Percentiles rank a stretch among this genome's conserved stretches.
Conservation (phyloP, 2,329 filamentous ascomycete species). For the Verticillium nubilum region DNA sequence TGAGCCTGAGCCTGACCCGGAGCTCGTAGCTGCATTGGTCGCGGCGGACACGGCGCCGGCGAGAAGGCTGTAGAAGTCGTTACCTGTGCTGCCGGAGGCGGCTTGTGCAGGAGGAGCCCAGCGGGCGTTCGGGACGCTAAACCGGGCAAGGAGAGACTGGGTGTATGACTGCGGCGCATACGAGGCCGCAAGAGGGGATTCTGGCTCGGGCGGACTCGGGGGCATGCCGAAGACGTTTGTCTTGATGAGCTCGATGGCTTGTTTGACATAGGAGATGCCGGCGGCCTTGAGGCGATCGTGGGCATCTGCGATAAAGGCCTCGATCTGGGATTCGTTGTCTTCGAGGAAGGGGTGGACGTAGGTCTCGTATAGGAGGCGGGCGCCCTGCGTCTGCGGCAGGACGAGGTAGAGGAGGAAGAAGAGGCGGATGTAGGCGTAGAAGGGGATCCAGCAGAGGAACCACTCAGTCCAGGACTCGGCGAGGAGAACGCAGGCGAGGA, state of each 20-base stretch:
- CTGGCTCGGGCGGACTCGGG: conserved; percentile 38
- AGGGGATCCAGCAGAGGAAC: conserved; percentile 84
- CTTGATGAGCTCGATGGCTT: conserved; percentile 64
- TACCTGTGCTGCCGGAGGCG: conserved; percentile 17
- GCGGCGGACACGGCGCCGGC: conserved; percentile 65
- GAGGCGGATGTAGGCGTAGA: conserved; percentile 89
- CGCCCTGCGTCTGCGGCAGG: conserved; percentile 94
- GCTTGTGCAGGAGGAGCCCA: conserved; percentile 35
- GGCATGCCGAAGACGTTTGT: conserved; percentile 76
- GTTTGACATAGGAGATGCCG: conserved; percentile 70
- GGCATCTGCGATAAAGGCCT: conserved; percentile 76
- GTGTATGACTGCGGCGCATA: conserved; percentile 59
- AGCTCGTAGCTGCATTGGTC: conserved; percentile 25
- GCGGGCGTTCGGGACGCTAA: conserved; percentile 71
- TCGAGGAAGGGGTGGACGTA: conserved; percentile 84
- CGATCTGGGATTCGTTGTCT: conserved; percentile 83
- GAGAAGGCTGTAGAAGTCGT: conserved; percentile 74
- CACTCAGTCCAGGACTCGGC: conserved; percentile 85
- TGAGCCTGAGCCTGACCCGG: conserved; percentile 26
- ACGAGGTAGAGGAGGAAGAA: conserved; percentile 89
- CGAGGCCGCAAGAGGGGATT: conserved; percentile 34
- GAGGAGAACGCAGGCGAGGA: conserved; percentile 74
- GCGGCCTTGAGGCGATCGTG: conserved; percentile 75
- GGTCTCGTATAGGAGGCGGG: conserved; percentile 75
- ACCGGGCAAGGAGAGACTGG: conserved; percentile 76